Percentiles rank a stretch among this genome's conserved stretches.
Conservation (phyloP, 2,329 filamentous ascomycete species). For the Diplocarpon mali region DNA sequence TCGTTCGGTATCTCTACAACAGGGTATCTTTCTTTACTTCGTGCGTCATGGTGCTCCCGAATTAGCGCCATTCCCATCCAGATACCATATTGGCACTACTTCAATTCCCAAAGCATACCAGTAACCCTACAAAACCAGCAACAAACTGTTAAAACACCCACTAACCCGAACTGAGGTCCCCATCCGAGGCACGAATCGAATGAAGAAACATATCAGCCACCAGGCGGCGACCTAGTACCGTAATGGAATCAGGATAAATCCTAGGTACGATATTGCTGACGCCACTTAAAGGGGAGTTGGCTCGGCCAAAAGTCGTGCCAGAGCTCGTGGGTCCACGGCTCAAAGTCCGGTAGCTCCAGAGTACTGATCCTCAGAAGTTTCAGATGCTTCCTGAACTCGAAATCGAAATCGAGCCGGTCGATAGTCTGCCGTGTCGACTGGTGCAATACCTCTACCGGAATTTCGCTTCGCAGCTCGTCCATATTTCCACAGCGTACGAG, state of each 20-base stretch:
- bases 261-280: slow-evolving; percentile 17
- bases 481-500: slow-evolving; percentile 2
- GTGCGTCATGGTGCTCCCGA: no score
- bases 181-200: slow-evolving; percentile 20
- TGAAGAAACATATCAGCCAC: slow-evolving; percentile 14
- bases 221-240: slow-evolving; percentile 15
- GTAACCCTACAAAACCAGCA: no score
- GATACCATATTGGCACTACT: no score
- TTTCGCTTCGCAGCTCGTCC: background rate
- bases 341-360: slow-evolving; percentile 14
- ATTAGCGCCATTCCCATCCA: no score
- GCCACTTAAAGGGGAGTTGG: slow-evolving; percentile 21
- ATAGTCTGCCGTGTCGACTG: background rate
- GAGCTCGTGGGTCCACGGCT: slow-evolving; percentile 18
- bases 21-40: no score
- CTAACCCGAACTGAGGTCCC: slow-evolving; percentile 10
- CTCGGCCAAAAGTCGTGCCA: slow-evolving; percentile 22
- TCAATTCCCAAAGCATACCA: no score
- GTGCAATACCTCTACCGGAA: background rate
- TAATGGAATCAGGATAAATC: slow-evolving; percentile 15
- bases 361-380: slow-evolving; percentile 6
- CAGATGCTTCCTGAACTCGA: background rate
- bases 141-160: background rate
- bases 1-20: no score
- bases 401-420: slow-evolving; percentile 8